Evolutionary conservation across 1,284 basidiomycete species (phyloP).

Genomic region (Exobasidium rhododendri): DNA sequence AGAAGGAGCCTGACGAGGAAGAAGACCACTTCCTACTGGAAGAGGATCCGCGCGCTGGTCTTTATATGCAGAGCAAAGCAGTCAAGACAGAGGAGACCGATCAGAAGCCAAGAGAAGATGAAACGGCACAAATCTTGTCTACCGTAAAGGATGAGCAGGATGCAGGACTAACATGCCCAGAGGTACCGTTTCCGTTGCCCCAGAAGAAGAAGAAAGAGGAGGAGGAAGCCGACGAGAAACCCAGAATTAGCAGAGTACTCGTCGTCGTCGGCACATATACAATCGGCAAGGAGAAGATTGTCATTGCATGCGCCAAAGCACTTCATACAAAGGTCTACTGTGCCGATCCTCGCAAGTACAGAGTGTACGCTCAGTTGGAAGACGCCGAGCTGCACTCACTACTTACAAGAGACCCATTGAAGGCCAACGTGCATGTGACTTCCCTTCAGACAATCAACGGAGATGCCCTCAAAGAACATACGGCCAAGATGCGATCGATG

Average conservation of each 20-base stretch:
- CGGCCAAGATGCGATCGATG: slow-evolving; percentile 63
- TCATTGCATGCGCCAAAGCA: slow-evolving; percentile 84
- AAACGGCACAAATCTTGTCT: neutral
- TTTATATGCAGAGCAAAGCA: neutral
- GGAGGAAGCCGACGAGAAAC: neutral
- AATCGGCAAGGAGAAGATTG: slow-evolving; percentile 93
- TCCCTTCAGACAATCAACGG: slow-evolving; percentile 74
- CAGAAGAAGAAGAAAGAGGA: neutral
- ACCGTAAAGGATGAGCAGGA: neutral
- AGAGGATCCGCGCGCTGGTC: neutral
- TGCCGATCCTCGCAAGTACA: slow-evolving; percentile 61
- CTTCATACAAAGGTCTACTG: slow-evolving; percentile 85
- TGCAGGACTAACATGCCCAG: too few species aligned
- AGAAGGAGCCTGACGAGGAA: neutral
- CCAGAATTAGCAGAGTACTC: slow-evolving; percentile 57
- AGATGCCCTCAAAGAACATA: slow-evolving; percentile 73
- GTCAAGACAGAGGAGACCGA: neutral
- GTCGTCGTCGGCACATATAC: slow-evolving; percentile 92
- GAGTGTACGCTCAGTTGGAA: slow-evolving; percentile 43
- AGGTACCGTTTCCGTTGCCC: too few species aligned
- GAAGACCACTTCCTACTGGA: neutral
- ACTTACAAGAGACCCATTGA: slow-evolving; percentile 70
- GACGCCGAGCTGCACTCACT: slow-evolving; percentile 70
- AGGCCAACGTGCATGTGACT: slow-evolving; percentile 79
- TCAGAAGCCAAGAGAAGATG: neutral